Conservation (phyloP, 1,284 basidiomycete genomes). For the Papiliotrema fonsecae region DNA sequence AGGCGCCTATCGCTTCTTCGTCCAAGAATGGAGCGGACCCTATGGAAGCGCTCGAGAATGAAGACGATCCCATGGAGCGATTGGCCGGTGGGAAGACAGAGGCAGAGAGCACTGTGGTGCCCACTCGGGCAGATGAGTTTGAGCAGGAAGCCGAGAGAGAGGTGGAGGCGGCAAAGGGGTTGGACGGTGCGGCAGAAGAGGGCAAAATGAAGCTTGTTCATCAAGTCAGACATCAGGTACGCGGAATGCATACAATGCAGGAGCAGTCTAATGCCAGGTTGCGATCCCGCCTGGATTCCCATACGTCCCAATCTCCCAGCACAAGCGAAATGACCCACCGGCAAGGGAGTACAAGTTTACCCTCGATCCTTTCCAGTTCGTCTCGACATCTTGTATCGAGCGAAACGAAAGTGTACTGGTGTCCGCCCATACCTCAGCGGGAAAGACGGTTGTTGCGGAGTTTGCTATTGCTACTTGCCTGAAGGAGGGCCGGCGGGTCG, state of each 20-base stretch:
- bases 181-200: conserved; percentile 61
- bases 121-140: conserved; percentile 80
- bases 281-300: conserved; percentile 88
- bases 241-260: not conserved
- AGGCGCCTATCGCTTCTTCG: not conserved
- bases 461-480: conserved; percentile 98
- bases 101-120: conserved; percentile 34
- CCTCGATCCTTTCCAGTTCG: conserved; percentile 95
- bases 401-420: conserved; percentile 96
- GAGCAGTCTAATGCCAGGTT: conserved; percentile 58
- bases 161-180: conserved; percentile 74
- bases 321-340: conserved; percentile 86
- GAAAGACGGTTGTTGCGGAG: conserved; percentile 98
- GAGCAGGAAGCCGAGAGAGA: conserved; percentile 84
- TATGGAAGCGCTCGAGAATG: conserved; percentile 11
- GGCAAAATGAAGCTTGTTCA: conserved; percentile 49
- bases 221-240: conserved; percentile 43
- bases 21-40: conserved; percentile 10
- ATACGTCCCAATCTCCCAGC: conserved; percentile 85
- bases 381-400: conserved; percentile 91
- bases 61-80: conserved; percentile 23
- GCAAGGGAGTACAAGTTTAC: conserved; percentile 92
- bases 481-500: conserved; percentile 80
- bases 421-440: conserved; percentile 97
- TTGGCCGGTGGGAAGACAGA: conserved; percentile 10